Percentiles rank a stretch among this genome's conserved stretches.
Evolutionary conservation across 2,329 filamentous ascomycete species (phyloP).

Genomic region (Rosellinia necatrix): DNA sequence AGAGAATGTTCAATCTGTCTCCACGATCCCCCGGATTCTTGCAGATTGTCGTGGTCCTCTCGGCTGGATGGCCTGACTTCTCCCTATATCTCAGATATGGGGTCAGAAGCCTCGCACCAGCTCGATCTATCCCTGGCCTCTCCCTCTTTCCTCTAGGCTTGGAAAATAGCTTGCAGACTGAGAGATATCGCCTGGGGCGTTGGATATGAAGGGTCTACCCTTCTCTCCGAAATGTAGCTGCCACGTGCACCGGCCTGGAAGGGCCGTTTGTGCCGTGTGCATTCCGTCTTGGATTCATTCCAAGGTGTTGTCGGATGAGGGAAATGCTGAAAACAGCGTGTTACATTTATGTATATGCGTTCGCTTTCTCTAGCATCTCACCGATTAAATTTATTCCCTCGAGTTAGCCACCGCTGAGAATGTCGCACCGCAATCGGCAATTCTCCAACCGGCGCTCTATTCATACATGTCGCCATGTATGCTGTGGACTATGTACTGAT

Average conservation of each 20-base stretch:
- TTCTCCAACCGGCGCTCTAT: conserved; percentile 87
- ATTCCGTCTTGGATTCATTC: conserved; percentile 49
- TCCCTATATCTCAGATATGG: conserved; percentile 41
- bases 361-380: conserved; percentile 56
- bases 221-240: conserved; percentile 80
- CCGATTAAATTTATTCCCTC: conserved; percentile 78
- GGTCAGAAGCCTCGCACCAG: conserved; percentile 60
- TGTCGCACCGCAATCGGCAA: conserved; percentile 86
- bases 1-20: conserved; percentile 44
- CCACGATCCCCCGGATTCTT: conserved; percentile 59
- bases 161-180: conserved; percentile 53
- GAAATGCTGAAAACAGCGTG: conserved; percentile 32
- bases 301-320: conserved; percentile 82
- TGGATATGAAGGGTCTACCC: conserved; percentile 71
- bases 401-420: conserved; percentile 90
- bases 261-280: conserved; percentile 49
- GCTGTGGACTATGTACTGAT: conserved; percentile 77
- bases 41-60: conserved; percentile 85
- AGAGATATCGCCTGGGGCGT: conserved; percentile 72
- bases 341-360: conserved; percentile 16
- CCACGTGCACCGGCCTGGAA: conserved; percentile 49
- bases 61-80: conserved; percentile 63
- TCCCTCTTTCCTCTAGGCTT: conserved; percentile 60
- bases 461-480: conserved; percentile 60
- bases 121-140: conserved; percentile 74